Base-by-base conservation (phyloP, 1,139 yeast species). In the Geotrichum siamense region DNA sequence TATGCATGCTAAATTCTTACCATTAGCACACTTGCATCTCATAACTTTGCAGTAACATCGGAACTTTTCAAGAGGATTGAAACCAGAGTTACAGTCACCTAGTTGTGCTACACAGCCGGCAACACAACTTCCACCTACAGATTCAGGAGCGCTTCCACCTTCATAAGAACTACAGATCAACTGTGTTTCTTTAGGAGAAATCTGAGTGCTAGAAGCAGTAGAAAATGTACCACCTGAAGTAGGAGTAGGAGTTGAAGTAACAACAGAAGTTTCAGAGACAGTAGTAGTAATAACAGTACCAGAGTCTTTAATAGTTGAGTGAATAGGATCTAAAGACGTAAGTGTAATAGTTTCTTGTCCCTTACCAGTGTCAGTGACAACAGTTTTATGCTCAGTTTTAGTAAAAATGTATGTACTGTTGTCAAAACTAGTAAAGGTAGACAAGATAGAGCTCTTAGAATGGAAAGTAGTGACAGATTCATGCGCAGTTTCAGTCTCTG, bases 11-110 rank as follows among this genome's bases (percentile, higher is more conserved):
- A 36, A 9, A 9, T 31, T 27, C 35, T 55, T 57, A 16, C 58
- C 58, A 39, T 56, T 55, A 22, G 57, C 53, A 41, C 59, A 56
- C 47, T 53, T 44, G 40, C 60, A 56, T 22, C 44, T 48, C 36
- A 50, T 51, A 17, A 56, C 49, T 20, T 41, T 38, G 41, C 49
- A 39, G 32, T 50, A 41, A 41, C 60, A 56, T 5, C 32, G 36
- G 28, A 49, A 40, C 26, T 51, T 47, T 8, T 37, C 43, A 6
- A 39, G 40, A 8, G 48, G 31, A 19, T 45, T 38, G 38, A 41
- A 41, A 32, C 37, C 27, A 17, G 39, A 32, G 17, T 39, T 43
- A 35, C 60, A 56, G 13, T 32, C 28, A 21, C 40, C 19, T 41
- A 49, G 53, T 32, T 47, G 45, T 6, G 32, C 33, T 6, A 53